phyloP scores from a whole-genome alignment of 805 yeast species.

The Lachancea quebecensis region DNA sequence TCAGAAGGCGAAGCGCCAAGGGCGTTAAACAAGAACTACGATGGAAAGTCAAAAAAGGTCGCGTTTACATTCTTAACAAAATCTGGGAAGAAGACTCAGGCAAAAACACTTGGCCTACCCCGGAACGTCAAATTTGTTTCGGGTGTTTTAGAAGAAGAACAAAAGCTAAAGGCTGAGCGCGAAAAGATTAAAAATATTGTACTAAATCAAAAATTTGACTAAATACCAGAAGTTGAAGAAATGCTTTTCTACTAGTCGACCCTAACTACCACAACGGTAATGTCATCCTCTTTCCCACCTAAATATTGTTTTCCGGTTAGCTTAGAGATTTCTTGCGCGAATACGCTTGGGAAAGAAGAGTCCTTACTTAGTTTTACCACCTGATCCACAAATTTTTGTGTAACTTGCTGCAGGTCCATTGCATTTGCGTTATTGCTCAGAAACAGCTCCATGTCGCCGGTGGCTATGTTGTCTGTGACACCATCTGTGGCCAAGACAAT shows the following conservation, averaged over 20 bases:
- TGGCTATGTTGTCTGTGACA: conserved; percentile 74
- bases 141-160: conserved; percentile 44
- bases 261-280: conserved; percentile 71
- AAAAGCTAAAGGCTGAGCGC: conserved; percentile 44
- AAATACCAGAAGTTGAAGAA: conserved; percentile 5
- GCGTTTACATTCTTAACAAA: conserved; percentile 52
- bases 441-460: conserved; percentile 63
- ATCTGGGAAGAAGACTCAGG: conserved; percentile 41
- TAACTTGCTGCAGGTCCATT: conserved; percentile 38
- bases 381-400: conserved; percentile 52
- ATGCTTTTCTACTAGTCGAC: conserved; percentile 29
- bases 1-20: background rate
- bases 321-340: conserved; percentile 68
- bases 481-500: conserved; percentile 91
- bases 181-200: conserved; percentile 53
- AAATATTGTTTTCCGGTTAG: conserved; percentile 60
- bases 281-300: conserved; percentile 96
- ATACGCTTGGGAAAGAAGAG: conserved; percentile 71
- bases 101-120: conserved; percentile 46
- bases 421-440: conserved; percentile 43
- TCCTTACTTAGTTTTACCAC: conserved; percentile 69
- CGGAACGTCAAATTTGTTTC: conserved; percentile 47
- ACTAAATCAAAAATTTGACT: conserved; percentile 33
- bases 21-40: background rate
- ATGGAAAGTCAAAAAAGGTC: conserved; percentile 22